Percentiles rank a stretch among this genome's conserved stretches.
These are phyloP conservation scores for Sphaerostilbella broomeana DNA, from an alignment of 2,329 filamentous ascomycete genomes.

Conservation along the genomic window DNA sequence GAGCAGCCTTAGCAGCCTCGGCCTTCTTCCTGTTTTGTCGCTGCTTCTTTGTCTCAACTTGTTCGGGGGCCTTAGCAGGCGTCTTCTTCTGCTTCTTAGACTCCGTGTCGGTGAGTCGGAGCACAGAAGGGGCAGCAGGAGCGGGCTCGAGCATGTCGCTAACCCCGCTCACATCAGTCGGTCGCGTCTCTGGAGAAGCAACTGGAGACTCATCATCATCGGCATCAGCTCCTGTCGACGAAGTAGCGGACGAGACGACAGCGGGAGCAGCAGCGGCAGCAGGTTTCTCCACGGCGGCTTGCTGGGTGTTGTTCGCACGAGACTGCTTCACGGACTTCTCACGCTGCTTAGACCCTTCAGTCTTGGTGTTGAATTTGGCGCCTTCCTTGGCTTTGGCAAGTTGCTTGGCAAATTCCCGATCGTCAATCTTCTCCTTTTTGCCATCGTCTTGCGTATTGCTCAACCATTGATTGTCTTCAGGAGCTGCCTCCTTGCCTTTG, in stretches of 20 bases:
- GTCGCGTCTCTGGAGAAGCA: slow-evolving; percentile 43
- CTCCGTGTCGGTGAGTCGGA: slow-evolving; percentile 67
- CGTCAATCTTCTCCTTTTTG: slow-evolving; percentile 55
- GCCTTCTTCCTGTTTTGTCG: slow-evolving; percentile 86
- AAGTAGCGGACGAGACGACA: slow-evolving; percentile 41
- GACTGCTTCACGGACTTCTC: slow-evolving; percentile 66
- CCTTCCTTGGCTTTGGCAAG: slow-evolving; percentile 66
- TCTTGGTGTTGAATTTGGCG: slow-evolving; percentile 48
- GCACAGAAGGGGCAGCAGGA: slow-evolving; percentile 60
- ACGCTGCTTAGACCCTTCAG: slow-evolving; percentile 55
- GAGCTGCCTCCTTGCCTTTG: slow-evolving; percentile 4
- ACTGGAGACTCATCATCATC: slow-evolving; percentile 65
- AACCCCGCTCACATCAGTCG: slow-evolving; percentile 61
- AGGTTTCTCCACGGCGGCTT: slow-evolving; percentile 35
- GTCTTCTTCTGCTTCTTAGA: slow-evolving; percentile 58
- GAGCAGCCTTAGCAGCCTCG: slow-evolving; percentile 67
- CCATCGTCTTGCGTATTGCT: slow-evolving; percentile 27
- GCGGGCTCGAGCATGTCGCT: slow-evolving; percentile 86
- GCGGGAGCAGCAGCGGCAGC: slow-evolving; percentile 38
- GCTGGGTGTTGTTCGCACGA: slow-evolving; percentile 45
- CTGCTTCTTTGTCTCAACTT: slow-evolving; percentile 86
- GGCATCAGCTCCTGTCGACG: slow-evolving; percentile 65
- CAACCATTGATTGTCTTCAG: slow-evolving; percentile 22
- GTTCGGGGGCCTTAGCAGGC: slow-evolving; percentile 56
- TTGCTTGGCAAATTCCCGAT: slow-evolving; percentile 70